Evolutionary conservation across 106 monocot genomes (phyloP), one percentile per base, ranked within the genome.

Genomic region (Phalaenopsis aphrodite): DNA sequence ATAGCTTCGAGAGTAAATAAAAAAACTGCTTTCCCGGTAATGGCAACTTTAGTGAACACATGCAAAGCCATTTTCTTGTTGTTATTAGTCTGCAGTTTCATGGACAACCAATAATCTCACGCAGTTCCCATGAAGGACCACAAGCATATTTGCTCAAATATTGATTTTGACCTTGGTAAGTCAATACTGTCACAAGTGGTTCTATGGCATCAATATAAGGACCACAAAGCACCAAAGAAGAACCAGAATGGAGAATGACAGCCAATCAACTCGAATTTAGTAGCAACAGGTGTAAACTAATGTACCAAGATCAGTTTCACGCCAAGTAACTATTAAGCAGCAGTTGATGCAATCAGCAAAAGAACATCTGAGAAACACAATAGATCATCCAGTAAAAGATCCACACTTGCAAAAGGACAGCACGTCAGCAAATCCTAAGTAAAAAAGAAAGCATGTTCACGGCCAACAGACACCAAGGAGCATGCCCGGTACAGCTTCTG

Each of bases 301-400:
- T 52, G 64, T 21, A 65, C 64, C 38, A 71, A 71, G 37, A 37
- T 71, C 24, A 37, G 24, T 71, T 71, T 38, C 21, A 24, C 11
- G 30, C 15, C 30, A 74, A 18, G 37, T 4, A 74, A 52, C 43
- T 16, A 74, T 42, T 74, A 42, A 49, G 42, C 38, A 74, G 74
- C 74, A 74, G 18, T 74, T 19, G 38, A 72, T 19, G 74, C 74
- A 74, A 74, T 74, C 74, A 74, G 74, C 74, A 74, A 39, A 74
- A 6, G 18, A 74, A 74, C 42, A 43, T 19, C 19, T 43, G 74
- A 74, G 11, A 74, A 41, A 74, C 74, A 74, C 43, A 43, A 42
- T 43, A 43, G 17, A 74, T 18, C 41, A 41, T 74, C 42, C 74
- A 16, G 39, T 43, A 17, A 17, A 74, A 45, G 43, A 74, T 74